Percentiles rank a stretch among this genome's conserved stretches.
phyloP scores from a whole-genome alignment of 768 basidiomycete species.

The Lentinula guzmanii region DNA sequence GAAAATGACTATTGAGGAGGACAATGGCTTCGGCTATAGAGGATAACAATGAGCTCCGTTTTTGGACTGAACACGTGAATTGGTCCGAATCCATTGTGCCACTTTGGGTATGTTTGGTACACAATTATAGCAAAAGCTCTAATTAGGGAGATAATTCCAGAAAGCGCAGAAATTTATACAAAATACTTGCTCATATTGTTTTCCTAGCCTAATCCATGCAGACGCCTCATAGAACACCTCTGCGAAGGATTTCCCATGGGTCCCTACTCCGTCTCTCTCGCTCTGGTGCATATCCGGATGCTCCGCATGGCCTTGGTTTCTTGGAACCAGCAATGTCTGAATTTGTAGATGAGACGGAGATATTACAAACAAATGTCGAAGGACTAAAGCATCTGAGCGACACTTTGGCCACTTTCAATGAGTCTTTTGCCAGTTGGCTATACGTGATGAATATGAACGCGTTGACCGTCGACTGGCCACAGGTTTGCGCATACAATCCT shows the following conservation, averaged over 20 bases:
- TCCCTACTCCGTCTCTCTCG: conserved; percentile 83
- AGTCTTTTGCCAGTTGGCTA: conserved; percentile 87
- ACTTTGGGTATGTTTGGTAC: neutral
- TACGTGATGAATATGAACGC: conserved; percentile 95
- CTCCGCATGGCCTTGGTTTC: conserved; percentile 81
- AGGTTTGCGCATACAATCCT: conserved; percentile 38
- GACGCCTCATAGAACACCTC: conserved; percentile 71
- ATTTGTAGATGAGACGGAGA: conserved; percentile 83
- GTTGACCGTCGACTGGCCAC: conserved; percentile 88
- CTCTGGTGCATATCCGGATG: conserved; percentile 65
- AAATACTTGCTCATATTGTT: neutral
- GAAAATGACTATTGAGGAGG: neutral
- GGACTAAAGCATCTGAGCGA: conserved; percentile 66
- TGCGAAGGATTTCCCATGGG: conserved; percentile 86
- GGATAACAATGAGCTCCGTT: neutral
- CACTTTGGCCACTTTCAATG: conserved; percentile 82
- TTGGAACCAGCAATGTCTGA: conserved; percentile 81
- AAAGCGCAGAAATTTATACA: neutral
- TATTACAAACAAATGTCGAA: conserved; percentile 70
- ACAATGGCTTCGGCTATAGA: neutral
- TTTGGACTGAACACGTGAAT: neutral
- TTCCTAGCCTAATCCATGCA: neutral
- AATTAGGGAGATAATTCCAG: neutral
- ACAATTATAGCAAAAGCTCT: neutral
- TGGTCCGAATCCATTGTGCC: neutral